A percentile compares a stretch with the other conserved stretches of the same genome.
Conservation (phyloP, 495 filamentous ascomycete species). For the Parachaetomium inaequale region DNA sequence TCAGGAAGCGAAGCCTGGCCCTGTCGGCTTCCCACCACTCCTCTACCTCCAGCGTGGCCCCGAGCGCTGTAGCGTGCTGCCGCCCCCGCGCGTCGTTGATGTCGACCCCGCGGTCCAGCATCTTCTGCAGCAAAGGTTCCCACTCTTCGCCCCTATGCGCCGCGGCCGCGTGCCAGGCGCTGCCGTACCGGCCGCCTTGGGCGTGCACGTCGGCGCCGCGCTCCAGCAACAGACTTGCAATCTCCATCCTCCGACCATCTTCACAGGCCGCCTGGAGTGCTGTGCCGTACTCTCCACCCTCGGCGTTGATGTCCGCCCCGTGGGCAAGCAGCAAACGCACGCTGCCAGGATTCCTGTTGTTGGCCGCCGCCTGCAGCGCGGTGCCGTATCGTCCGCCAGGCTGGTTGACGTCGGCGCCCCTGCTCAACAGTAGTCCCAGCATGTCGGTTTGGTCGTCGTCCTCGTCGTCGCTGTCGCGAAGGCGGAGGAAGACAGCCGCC, state of each 20-base stretch:
- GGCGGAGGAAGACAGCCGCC: too few relatives aligned
- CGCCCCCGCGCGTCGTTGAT: neutral
- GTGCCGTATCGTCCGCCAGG: neutral
- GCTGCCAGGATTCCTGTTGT: neutral
- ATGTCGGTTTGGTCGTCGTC: neutral
- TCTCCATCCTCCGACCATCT: neutral
- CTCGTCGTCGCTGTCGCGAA: neutral
- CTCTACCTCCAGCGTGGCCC: neutral
- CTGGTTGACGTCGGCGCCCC: neutral
- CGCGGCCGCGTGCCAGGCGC: neutral
- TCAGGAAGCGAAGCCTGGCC: neutral
- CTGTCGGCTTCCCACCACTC: neutral
- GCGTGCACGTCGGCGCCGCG: neutral
- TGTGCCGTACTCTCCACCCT: neutral
- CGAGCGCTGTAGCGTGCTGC: neutral
- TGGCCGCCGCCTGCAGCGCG: neutral
- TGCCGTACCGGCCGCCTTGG: neutral
- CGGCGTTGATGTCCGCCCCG: neutral
- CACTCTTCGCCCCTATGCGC: neutral
- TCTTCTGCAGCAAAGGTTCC: neutral
- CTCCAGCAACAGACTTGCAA: neutral
- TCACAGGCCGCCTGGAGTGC: neutral
- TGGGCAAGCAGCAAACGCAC: neutral
- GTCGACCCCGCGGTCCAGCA: neutral
- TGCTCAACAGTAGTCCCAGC: neutral